Evolutionary conservation across 306 rosid genomes (phyloP).

Genomic region (Ziziphus jujuba): DNA sequence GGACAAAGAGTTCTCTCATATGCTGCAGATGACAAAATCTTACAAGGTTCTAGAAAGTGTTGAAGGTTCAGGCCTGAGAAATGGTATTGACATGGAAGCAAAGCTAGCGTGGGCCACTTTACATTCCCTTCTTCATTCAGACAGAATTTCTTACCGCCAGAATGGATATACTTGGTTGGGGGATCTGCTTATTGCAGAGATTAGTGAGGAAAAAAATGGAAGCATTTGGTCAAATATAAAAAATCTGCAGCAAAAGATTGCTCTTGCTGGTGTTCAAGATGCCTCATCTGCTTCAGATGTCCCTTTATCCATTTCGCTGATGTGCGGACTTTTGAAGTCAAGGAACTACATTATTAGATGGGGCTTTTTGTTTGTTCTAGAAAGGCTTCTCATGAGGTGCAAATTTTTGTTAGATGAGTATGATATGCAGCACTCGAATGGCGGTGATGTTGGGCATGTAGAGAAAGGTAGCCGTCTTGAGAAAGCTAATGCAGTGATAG

Average conservation of each 20-base stretch:
- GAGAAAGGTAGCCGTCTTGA: constrained; percentile 69
- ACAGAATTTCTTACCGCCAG: constrained; percentile 74
- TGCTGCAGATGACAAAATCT: constrained; percentile 83
- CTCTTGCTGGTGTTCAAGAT: constrained; percentile 66
- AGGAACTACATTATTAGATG: constrained; percentile 74
- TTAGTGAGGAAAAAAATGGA: constrained; percentile 63
- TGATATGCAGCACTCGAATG: constrained; percentile 54
- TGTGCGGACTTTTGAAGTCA: constrained; percentile 96
- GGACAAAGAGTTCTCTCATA: constrained; percentile 79
- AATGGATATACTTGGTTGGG: constrained; percentile 93
- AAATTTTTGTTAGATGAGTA: constrained; percentile 90
- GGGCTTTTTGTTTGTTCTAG: constrained; percentile 93
- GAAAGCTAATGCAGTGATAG: constrained; percentile 92
- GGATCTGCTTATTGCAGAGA: constrained; percentile 91
- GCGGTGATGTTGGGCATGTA: constrained; percentile 43
- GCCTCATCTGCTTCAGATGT: constrained; percentile 61
- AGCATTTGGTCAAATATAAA: constrained; percentile 75
- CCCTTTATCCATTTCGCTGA: constrained; percentile 71
- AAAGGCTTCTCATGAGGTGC: constrained; percentile 95
- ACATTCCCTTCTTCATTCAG: constrained; percentile 97
- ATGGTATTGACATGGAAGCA: constrained; percentile 65
- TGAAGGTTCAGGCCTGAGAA: constrained; percentile 53
- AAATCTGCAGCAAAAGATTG: constrained; percentile 68
- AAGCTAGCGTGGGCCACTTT: constrained; percentile 83
- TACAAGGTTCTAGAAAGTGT: constrained; percentile 68